phyloP scores from a whole-genome alignment of 805 yeast species.

The Yarrowia sp. region DNA sequence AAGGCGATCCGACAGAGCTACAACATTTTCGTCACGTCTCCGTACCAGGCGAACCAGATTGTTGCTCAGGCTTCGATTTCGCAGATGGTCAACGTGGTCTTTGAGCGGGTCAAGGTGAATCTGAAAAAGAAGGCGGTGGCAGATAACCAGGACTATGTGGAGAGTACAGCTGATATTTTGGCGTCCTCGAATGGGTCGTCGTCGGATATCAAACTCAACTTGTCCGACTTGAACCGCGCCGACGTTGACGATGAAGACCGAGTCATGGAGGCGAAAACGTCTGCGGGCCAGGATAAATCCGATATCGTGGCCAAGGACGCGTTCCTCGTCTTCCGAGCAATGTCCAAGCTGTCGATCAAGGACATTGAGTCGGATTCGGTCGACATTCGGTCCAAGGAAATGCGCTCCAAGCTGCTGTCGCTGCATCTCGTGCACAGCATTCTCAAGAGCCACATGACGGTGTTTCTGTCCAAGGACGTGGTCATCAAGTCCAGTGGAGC shows the following conservation, averaged over 20 bases:
- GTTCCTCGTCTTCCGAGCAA: conserved; percentile 87
- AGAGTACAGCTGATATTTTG: conserved; percentile 18
- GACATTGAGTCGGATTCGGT: conserved; percentile 68
- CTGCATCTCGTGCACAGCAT: conserved; percentile 87
- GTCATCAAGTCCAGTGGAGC: conserved; percentile 48
- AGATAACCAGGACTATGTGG: background rate
- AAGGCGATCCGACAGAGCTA: conserved; percentile 94
- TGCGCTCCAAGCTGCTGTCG: conserved; percentile 88
- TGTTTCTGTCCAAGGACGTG: conserved; percentile 61
- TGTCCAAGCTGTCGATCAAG: conserved; percentile 91
- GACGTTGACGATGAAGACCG: conserved; percentile 46
- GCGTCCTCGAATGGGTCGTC: background rate
- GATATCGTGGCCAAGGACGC: conserved; percentile 87
- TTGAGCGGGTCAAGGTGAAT: conserved; percentile 67
- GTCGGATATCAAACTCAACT: conserved; percentile 46
- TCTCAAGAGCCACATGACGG: conserved; percentile 81
- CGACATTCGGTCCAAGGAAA: conserved; percentile 81
- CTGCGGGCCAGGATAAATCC: conserved; percentile 59
- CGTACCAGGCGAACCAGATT: conserved; percentile 83
- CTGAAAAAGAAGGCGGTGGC: conserved; percentile 42
- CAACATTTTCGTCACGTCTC: conserved; percentile 85
- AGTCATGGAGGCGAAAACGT: conserved; percentile 50
- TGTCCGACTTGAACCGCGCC: conserved; percentile 46
- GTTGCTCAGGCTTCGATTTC: conserved; percentile 95
- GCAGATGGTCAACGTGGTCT: conserved; percentile 85